Evolutionary conservation across 2,329 filamentous ascomycete species (phyloP).

Genomic region (Trichoderma arundinaceum): DNA sequence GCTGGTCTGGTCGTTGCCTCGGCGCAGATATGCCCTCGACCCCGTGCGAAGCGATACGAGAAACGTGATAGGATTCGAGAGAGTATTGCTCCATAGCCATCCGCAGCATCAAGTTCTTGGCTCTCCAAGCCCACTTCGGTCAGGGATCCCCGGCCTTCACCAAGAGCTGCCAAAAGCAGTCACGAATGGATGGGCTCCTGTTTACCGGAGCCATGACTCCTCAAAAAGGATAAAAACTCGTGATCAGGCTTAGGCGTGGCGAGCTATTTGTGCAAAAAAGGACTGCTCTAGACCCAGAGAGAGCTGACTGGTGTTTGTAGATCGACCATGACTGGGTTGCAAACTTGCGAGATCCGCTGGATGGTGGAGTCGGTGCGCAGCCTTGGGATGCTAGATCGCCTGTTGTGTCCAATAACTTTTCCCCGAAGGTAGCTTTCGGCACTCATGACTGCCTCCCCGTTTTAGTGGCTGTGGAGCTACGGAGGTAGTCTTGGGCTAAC

Average conservation of each 20-base stretch:
- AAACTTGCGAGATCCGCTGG: slow-evolving; percentile 20
- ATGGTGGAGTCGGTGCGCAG: slow-evolving; percentile 7
- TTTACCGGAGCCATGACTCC: slow-evolving; percentile 4
- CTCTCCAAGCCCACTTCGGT: neutral
- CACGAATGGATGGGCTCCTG: neutral
- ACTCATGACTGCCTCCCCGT: slow-evolving; percentile 14
- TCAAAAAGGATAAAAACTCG: neutral
- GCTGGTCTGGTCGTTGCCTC: neutral
- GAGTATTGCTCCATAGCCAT: neutral
- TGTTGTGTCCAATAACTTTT: slow-evolving; percentile 13
- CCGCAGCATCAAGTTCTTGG: neutral
- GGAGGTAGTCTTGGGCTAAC: slow-evolving; percentile 18
- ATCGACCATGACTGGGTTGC: slow-evolving; percentile 8
- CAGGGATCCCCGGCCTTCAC: neutral
- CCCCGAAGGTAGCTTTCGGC: slow-evolving; percentile 15
- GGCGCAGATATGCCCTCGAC: slow-evolving; percentile 2
- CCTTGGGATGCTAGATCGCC: slow-evolving; percentile 17
- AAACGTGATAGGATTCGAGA: neutral
- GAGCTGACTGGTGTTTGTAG: slow-evolving; percentile 9
- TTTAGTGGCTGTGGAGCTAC: slow-evolving; percentile 16
- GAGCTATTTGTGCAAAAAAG: slow-evolving; percentile 10
- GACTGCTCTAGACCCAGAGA: slow-evolving; percentile 24
- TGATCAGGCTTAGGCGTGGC: slow-evolving; percentile 16
- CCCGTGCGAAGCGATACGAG: neutral
- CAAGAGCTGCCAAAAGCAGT: neutral